Evolutionary conservation across 495 filamentous ascomycete genomes (phyloP).

Genomic region (Cercophora scortea): DNA sequence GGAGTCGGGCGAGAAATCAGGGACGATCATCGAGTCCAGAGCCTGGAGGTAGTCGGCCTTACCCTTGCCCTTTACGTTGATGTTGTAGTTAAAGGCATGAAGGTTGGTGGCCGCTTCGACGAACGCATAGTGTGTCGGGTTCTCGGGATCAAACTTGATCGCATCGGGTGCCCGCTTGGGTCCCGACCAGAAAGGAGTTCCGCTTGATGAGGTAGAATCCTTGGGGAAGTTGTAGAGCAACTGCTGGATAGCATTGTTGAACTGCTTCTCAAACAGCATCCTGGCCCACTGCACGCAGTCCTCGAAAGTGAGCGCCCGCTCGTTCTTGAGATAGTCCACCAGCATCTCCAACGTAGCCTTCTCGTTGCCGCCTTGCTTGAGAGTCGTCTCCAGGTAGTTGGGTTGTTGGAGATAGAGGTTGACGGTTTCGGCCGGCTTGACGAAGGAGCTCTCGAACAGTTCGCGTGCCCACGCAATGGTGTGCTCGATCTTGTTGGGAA

Average conservation of each 20-base stretch:
- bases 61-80: constrained; percentile 67
- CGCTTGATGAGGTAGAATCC: constrained; percentile 78
- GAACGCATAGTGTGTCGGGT: constrained; percentile 79
- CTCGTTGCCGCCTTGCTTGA: constrained; percentile 94
- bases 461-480: constrained; percentile 98
- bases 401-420: constrained; percentile 91
- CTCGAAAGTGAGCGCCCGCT: constrained; percentile 87
- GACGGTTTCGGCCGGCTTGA: constrained; percentile 86
- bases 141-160: constrained; percentile 76
- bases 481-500: constrained; percentile 98
- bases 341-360: constrained; percentile 91
- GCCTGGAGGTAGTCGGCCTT: constrained; percentile 65
- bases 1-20: constrained; percentile 88
- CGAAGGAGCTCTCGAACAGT: constrained; percentile 88
- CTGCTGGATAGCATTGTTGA: constrained; percentile 95
- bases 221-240: constrained; percentile 97
- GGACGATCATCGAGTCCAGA: constrained; percentile 88
- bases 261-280: constrained; percentile 90
- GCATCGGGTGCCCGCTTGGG: constrained; percentile 95
- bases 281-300: constrained; percentile 95
- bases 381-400: constrained; percentile 79
- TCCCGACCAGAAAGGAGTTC: constrained; percentile 95
- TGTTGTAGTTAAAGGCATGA: constrained; percentile 96
- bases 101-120: constrained; percentile 83
- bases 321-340: constrained; percentile 81